Base-by-base conservation (phyloP, 2,329 filamentous ascomycete genomes). In the Ophiostoma novo-ulmi region DNA sequence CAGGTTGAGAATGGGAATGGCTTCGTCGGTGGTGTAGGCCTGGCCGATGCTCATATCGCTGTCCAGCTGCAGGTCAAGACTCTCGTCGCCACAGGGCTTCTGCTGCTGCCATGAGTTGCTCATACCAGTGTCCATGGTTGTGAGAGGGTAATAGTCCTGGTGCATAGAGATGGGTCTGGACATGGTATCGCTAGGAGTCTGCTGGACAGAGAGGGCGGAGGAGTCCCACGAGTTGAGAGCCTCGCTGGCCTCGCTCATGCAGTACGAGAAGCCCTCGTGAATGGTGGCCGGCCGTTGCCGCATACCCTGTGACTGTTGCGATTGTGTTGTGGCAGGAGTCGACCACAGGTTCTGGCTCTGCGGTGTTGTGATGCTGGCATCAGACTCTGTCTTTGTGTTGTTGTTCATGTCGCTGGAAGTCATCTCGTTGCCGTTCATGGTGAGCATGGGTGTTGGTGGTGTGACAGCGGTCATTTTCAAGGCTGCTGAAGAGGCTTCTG, bases 21-120 rank as follows among this genome's bases (percentile, higher is more conserved):
- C 83, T 73, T 90, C 88, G 74, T 90, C 88, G 5, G 85, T 82
- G 6, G 86, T 87, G 77, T 85, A 88, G 7, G 86, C 86, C 76
- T 89, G 87, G 68, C 86, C 86, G 74, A 89, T 88, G 74, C 79
- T 78, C 81, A 87, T 85, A 48, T 89, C 87, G 14, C 81, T 78
- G 55, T 89, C 86, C 69, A 89, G 77, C 66, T 85, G 83, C 68
- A 88, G 80, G 44, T 88, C 86, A 67, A 87, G 64, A 70, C 79
- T 82, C 7, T 41, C 36, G 69, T 88, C 86, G 68, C 88, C 86
- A 73, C 82, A 86, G 20, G 84, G 79, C 77, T 89, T 88, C 52
- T 85, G 81, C 68, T 80, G 44, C 44, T 48, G 80, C 87, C 87
- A 86, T 26, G 78, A 77, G 73, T 80, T 82, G 82, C 77, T 70